Base-by-base conservation (phyloP, 768 basidiomycete species). In the Leccinum obscurum region DNA sequence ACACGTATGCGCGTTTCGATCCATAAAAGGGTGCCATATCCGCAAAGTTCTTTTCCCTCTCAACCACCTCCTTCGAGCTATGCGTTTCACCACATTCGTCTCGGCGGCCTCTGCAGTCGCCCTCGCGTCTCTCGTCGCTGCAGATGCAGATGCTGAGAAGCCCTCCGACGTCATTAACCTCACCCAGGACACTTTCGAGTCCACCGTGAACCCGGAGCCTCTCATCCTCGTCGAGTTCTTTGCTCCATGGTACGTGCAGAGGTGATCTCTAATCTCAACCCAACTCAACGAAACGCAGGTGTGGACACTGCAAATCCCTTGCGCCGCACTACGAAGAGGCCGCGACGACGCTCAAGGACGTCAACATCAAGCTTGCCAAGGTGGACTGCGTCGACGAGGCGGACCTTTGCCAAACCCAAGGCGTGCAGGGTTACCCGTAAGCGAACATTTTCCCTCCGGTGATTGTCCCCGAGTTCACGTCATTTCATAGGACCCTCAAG, bases 311-410 rank as follows among this genome's bases (percentile, higher is more conserved):
- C 82, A 96, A 96, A 71, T 91, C 93, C 35, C 83, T 97, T 56
- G 94, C 93, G 22, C 95, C 95, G 56, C 89, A 96, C 64, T 96
- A 95, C 66, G 93, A 95, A 72, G 88, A 91, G 73, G 96, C 97
- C 4, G 95, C 97, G 1, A 96, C 95, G 11, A 79, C 85, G 37
- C 87, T 99, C 75, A 97, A 96, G 79, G 89, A 88, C 64, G 91
- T 88, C 73, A 81, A 81, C 75, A 93, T 99, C 78, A 90, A 90
- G 74, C 77, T 99, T 56, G 95, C 95, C 65, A 96, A 98, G 73
- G 95, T 98, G 54, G 94, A 98, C 80, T 98, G 96, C 75, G 96
- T 97, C 50, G 95, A 92, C 64, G 82, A 98, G 69, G 85, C 89
- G 26, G 95, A 96, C 56, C 84, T 99, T 32, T 99, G 97, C 77